Evolutionary conservation across 2,329 filamentous ascomycete genomes (phyloP).

Genomic region (Geosmithia morbida): DNA sequence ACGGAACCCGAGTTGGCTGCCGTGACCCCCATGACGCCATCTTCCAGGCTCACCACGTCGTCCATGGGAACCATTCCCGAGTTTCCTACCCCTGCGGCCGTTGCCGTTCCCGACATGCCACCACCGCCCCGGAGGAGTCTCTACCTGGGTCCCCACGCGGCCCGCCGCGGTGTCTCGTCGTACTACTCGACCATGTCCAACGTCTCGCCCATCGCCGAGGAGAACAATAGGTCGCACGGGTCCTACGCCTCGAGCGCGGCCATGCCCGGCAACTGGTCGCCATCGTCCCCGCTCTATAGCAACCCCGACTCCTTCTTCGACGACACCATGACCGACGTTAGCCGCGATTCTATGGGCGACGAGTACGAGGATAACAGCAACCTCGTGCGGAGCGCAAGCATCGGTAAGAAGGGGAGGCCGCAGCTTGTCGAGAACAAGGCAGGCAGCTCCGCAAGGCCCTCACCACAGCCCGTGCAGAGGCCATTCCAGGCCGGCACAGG

Average conservation of each 20-base stretch:
- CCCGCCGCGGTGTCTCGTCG: conserved; percentile 45
- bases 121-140: conserved; percentile 27
- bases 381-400: conserved; percentile 45
- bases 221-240: conserved; percentile 42
- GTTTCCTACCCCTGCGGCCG: conserved; percentile 29
- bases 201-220: conserved; percentile 65
- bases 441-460: background rate
- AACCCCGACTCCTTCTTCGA: conserved; percentile 34
- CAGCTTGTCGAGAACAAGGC: conserved; percentile 30
- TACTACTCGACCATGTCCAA: conserved; percentile 53
- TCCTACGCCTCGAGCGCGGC: conserved; percentile 61
- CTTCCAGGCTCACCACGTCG: conserved; percentile 35
- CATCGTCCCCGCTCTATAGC: conserved; percentile 25
- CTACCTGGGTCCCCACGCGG: conserved; percentile 47
- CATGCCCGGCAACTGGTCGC: conserved; percentile 55
- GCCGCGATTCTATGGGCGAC: conserved; percentile 21
- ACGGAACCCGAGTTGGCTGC: conserved; percentile 6
- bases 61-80: conserved; percentile 44
- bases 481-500: conserved; percentile 29
- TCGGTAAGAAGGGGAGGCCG: conserved; percentile 45
- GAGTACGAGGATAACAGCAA: conserved; percentile 40
- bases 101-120: conserved; percentile 7
- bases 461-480: conserved; percentile 11
- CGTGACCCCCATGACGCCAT: conserved; percentile 25
- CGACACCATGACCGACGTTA: conserved; percentile 31